Base-by-base conservation (phyloP, 2,329 filamentous ascomycete species). In the Drechslerella coelobrocha region DNA sequence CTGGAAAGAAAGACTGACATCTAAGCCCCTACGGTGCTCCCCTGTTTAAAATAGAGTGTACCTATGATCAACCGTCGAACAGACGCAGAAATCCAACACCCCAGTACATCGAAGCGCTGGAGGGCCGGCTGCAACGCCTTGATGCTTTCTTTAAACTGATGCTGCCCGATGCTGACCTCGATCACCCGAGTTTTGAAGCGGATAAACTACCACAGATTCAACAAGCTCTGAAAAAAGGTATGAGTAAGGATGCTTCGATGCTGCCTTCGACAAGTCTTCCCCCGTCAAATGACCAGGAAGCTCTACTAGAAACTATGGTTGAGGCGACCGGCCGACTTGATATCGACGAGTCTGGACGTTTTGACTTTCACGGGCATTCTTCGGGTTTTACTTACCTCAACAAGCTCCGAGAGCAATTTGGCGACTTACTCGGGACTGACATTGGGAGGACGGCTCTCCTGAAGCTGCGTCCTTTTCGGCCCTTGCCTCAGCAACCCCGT, bases 21-120 rank as follows among this genome's bases (percentile, higher is more conserved):
- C 8, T 34, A 43, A 47, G 27, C 23, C 31, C 24, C 45, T n/a
- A 19, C 34, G 43, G 43, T 10, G 17, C 23, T 21, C 19, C 17
- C 23, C 5, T 5, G 10, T 24, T 6, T 29, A 47, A 48, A 53
- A 27, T 56, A 96, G 92, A 96, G 78, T 97, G 92, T 79, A 96
- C 92, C 26, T 96, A 96, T 79, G 92, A 96, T 77, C 94, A 96
- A 78, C 92, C 92, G 10, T 96, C 92, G 23, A 96, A 96, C 78
- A 86, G 92, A 74, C 86, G 92, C 74, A 87, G 92, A 75, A 96
- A 96, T 78, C 92, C 92, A 21, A 90, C 91, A 24, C 92, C 92
- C 17, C 91, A 96, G 79, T 96, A 96, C 78, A 91, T 96, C 74
- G 92, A 96, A 80, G 91, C 91, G 2, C 82, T 97, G 52, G 92